Evolutionary conservation across 768 basidiomycete genomes (phyloP), one percentile per base, ranked within the genome.

Genomic region (Neoboletus magnificus): DNA sequence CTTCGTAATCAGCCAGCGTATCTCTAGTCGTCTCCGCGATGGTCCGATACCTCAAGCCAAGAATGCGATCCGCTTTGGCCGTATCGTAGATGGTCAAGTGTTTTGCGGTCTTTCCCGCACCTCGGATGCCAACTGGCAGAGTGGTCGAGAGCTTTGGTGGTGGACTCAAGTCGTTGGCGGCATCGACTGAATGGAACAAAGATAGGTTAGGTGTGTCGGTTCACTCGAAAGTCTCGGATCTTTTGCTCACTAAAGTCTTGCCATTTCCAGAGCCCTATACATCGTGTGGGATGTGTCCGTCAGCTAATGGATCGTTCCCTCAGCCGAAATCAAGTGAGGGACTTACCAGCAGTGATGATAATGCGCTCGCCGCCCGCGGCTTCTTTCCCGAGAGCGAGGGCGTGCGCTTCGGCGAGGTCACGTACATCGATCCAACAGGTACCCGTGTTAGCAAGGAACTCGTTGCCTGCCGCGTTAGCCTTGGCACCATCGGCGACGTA

Each of bases 361-460:
- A 87, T 78, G 33, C 87, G 73, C 52, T 87, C 74, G 1, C 81
- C 81, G 3, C 77, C 79, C 0, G 84, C 85, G 3, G 73, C 76
- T 27, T 77, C 72, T 48, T 74, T 78, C 50, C 76, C 74, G 22
- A 90, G 66, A 5, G 83, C 82, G 6, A 72, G 66, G 1, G 76
- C 74, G 61, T 87, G 85, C 0, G 80, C 83, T 16, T 71, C 66
- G 0, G 80, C 83, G 33, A 82, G 63, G 63, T 85, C 83, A 7
- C 82, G 77, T 7, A 84, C 82, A 48, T 85, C 81, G 29, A 80
- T 63, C 74, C 77, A 82, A 23, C 62, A 55, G 15, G 64, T 63
- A 6, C 69, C 68, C 18, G 61, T 52, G 18, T 62, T 52, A 23
- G 62, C 62, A 33, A 69, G 56, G 32, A 62, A 53, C 32, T 68